Conservation (phyloP, 257 asterid species). For the Rehmannia glutinosa region DNA sequence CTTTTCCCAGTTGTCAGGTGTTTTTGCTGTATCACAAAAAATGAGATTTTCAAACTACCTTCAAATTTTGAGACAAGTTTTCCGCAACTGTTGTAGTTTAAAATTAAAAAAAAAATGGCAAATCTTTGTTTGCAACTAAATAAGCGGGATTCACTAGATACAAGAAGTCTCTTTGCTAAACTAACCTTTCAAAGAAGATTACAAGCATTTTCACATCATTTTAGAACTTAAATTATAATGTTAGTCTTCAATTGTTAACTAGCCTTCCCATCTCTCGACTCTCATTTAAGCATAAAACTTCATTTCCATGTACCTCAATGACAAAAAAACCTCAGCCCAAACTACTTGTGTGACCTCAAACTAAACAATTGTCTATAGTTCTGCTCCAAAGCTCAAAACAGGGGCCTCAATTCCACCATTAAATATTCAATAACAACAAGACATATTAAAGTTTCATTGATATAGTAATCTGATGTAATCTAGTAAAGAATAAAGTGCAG, state of each 20-base stretch:
- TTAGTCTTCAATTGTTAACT: not conserved
- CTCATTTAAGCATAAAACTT: no score
- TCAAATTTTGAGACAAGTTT: not conserved
- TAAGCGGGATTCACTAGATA: not conserved
- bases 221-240: not conserved
- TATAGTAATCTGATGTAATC: not conserved
- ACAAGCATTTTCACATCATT: not conserved
- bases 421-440: not conserved
- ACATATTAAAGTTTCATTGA: not conserved
- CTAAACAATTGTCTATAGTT: no score
- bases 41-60: not conserved
- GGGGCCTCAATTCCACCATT: not conserved
- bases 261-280: not conserved
- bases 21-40: slow-evolving; percentile 32
- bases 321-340: no score
- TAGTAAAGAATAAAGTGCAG: not conserved
- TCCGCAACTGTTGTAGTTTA: not conserved
- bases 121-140: not conserved
- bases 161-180: not conserved
- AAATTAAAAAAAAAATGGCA: not conserved
- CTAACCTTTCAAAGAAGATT: not conserved
- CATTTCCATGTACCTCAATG: no score
- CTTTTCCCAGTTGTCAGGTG: slow-evolving; percentile 76
- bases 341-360: no score
- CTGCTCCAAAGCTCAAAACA: not conserved